Conservation (phyloP, 768 basidiomycete genomes). For the Mycena haematopus region DNA sequence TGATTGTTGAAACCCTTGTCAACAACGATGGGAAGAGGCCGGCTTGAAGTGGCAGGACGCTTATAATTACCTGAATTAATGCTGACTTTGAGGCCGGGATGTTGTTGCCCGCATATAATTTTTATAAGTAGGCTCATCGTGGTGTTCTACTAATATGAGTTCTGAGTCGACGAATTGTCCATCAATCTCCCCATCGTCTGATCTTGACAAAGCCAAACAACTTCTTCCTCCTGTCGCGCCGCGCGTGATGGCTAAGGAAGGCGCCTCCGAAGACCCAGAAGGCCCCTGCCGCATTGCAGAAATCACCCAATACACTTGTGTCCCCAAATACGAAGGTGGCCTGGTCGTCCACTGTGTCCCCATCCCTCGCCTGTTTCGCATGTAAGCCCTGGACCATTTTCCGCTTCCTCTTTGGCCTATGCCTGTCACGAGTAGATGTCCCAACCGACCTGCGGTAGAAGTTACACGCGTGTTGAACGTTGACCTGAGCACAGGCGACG, state of each 20-base stretch:
- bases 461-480: constrained; percentile 64
- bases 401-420: constrained; percentile 6
- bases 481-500: constrained; percentile 52
- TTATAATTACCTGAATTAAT: too few relatives aligned
- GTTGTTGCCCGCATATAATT: too few relatives aligned
- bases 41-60: too few relatives aligned
- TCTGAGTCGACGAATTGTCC: background rate
- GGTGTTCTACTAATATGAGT: too few relatives aligned
- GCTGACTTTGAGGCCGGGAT: too few relatives aligned
- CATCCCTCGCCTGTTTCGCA: constrained; percentile 73
- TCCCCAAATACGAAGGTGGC: constrained; percentile 40
- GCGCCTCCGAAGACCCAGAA: constrained; percentile 3
- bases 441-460: constrained; percentile 69
- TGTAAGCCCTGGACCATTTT: constrained; percentile 51
- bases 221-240: background rate
- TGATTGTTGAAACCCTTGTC: too few relatives aligned
- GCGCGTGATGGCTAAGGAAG: constrained; percentile 9
- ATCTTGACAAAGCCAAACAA: background rate
- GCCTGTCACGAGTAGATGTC: constrained; percentile 56
- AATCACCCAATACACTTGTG: constrained; percentile 75
- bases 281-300: constrained; percentile 68
- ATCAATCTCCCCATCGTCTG: background rate
- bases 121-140: too few relatives aligned
- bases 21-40: too few relatives aligned
- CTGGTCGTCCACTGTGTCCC: constrained; percentile 67